These are phyloP conservation scores for Hyphodiscus hymeniophilus DNA, from an alignment of 495 filamentous ascomycete genomes.

Conservation along the genomic window DNA sequence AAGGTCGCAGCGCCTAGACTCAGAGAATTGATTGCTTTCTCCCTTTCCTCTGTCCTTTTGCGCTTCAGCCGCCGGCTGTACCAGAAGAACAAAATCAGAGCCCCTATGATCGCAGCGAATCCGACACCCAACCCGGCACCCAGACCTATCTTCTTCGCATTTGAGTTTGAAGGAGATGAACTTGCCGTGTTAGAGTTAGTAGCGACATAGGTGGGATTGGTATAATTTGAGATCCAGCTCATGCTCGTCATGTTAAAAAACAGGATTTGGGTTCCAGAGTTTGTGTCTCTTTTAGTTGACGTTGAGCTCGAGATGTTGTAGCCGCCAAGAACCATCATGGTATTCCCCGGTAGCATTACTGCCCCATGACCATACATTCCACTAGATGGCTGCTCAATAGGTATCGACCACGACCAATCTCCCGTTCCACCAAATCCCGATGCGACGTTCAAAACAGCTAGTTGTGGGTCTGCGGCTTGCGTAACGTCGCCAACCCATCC, in stretches of 20 bases:
- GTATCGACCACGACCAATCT: constrained; percentile 70
- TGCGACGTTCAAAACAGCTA: constrained; percentile 67
- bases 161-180: neutral
- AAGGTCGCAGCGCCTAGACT: constrained; percentile 3
- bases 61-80: constrained; percentile 45
- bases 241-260: constrained; percentile 76
- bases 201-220: constrained; percentile 37
- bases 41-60: constrained; percentile 20
- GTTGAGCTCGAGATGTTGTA: constrained; percentile 52
- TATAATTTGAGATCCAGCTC: constrained; percentile 62
- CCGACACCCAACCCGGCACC: constrained; percentile 71
- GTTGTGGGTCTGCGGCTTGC: constrained; percentile 68
- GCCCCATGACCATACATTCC: constrained; percentile 85
- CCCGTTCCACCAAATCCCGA: constrained; percentile 56
- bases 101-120: constrained; percentile 41
- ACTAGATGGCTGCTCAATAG: constrained; percentile 34
- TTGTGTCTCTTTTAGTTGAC: constrained; percentile 30
- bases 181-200: neutral
- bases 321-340: constrained; percentile 87
- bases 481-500: constrained; percentile 83
- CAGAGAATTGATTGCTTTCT: constrained; percentile 11
- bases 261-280: constrained; percentile 35
- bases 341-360: constrained; percentile 69
- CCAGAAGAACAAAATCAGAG: constrained; percentile 46
- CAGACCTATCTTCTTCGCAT: constrained; percentile 48